These are phyloP conservation scores for Paramarasmius palmivorus DNA, from an alignment of 1,284 basidiomycete genomes.

Conservation along the genomic window DNA sequence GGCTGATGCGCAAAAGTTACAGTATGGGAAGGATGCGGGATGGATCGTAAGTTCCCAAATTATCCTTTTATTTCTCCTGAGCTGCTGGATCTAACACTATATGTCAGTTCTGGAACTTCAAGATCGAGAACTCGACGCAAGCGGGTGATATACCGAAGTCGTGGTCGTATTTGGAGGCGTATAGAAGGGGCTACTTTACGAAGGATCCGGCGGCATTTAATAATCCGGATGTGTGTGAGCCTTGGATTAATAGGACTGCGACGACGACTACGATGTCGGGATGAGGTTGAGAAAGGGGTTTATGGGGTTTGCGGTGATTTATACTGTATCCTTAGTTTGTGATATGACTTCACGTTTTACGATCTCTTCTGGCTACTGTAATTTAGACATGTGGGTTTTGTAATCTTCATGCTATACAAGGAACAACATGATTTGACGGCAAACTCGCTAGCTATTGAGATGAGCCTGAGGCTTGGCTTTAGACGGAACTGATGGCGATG, in stretches of 20 bases:
- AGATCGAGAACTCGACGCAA: conserved; percentile 55
- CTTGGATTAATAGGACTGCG: conserved; percentile 32
- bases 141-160: conserved; percentile 53
- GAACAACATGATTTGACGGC: no score
- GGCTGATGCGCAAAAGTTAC: conserved; percentile 80
- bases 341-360: no score
- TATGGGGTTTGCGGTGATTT: no score
- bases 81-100: not conserved
- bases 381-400: no score
- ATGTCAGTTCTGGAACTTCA: conserved; percentile 76
- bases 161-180: conserved; percentile 75
- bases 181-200: conserved; percentile 60
- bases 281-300: no score
- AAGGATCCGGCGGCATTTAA: conserved; percentile 56
- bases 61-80: not conserved
- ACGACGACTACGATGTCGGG: no score
- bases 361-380: no score
- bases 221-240: conserved; percentile 61
- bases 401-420: no score
- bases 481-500: no score
- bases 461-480: no score
- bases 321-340: no score
- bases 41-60: conserved; percentile 59
- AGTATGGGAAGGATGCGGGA: conserved; percentile 61
- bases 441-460: no score